Evolutionary conservation across 2,329 filamentous ascomycete genomes (phyloP).

Genomic region (Cercospora brassicicola): DNA sequence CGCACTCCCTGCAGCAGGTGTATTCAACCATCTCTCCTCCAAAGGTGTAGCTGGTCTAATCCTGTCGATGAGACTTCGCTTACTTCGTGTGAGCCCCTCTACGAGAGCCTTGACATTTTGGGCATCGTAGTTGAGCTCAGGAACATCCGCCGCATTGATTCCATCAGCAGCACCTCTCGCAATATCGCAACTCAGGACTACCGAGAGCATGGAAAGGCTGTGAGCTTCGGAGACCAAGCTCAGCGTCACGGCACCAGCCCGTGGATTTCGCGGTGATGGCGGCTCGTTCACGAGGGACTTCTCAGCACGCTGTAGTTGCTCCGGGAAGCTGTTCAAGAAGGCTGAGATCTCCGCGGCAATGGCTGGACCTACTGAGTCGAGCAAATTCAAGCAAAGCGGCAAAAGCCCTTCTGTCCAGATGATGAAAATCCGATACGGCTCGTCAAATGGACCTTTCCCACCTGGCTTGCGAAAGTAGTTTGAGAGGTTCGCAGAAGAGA

Average conservation of each 20-base stretch:
- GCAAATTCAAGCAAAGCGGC: slow-evolving; percentile 82
- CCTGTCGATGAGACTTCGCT: slow-evolving; percentile 67
- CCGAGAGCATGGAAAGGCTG: slow-evolving; percentile 71
- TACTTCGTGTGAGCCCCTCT: slow-evolving; percentile 68
- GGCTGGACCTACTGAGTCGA: slow-evolving; percentile 76
- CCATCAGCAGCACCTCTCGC: slow-evolving; percentile 63
- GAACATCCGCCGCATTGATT: slow-evolving; percentile 62
- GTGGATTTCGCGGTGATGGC: slow-evolving; percentile 40
- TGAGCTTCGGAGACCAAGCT: slow-evolving; percentile 74
- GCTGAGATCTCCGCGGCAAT: slow-evolving; percentile 81
- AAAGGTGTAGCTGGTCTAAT: slow-evolving; percentile 71
- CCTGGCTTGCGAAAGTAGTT: slow-evolving; percentile 69
- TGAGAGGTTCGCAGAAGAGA: slow-evolving; percentile 76
- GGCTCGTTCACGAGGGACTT: slow-evolving; percentile 67
- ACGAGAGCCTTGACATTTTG: slow-evolving; percentile 74
- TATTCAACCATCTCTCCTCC: slow-evolving; percentile 63
- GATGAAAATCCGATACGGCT: slow-evolving; percentile 72
- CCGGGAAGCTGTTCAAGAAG: slow-evolving; percentile 86
- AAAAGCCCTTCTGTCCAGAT: slow-evolving; percentile 90
- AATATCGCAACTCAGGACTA: slow-evolving; percentile 67
- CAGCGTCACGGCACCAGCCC: slow-evolving; percentile 67
- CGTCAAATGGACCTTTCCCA: slow-evolving; percentile 75
- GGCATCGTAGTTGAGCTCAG: slow-evolving; percentile 73
- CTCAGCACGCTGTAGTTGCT: slow-evolving; percentile 70
- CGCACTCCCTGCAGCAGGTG: slow-evolving; percentile 44